Base-by-base conservation (phyloP, 805 yeast species). In the Candida anglica region DNA sequence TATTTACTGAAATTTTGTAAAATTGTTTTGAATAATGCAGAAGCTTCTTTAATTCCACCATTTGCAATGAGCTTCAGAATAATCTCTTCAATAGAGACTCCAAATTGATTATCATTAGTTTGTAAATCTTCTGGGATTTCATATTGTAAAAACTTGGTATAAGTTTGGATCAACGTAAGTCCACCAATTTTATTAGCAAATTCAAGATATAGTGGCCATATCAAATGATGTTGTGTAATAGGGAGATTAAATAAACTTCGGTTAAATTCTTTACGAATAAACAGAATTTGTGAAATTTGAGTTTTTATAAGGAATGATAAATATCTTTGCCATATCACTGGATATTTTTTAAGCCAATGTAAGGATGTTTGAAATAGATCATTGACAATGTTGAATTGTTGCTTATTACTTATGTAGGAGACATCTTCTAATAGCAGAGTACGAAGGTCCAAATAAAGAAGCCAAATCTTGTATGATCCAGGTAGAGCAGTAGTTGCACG, bases 401-500 rank as follows among this genome's bases (percentile, higher is more conserved):
- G 36, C 15, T 36, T 43, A 39, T 56, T 44, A 30, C 48, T 45
- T 21, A 52, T 43, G n/a, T n/a, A n/a, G n/a, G n/a, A n/a, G n/a
- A n/a, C n/a, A 2, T 42, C 41, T 8, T 46, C 33, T 5, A 63
- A 43, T 10, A 57, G 40, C 2, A 50, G 52, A 0, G 63, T 40
- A 17, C 80, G 51, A 17, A 71, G 41, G 15, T 66, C 67, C 16
- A 78, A 42, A 43, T 76, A 78, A 7, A 52, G 27, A 36, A 57
- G 54, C 87, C 87, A 81, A 16, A 82, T 47, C 41, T 73, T 70
- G 40, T 69, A 69, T 3, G 78, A 72, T 32, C 72, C 50, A 6
- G 62, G 64, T 10, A 76, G 46, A 8, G 52, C 46, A 6, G 45
- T 42, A 11, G 73, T 67, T 0, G 84, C 80, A 48, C 93, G 52